phyloP scores from a whole-genome alignment of 495 filamentous ascomycete species.

The Pseudomonodictys pantanalensis region DNA sequence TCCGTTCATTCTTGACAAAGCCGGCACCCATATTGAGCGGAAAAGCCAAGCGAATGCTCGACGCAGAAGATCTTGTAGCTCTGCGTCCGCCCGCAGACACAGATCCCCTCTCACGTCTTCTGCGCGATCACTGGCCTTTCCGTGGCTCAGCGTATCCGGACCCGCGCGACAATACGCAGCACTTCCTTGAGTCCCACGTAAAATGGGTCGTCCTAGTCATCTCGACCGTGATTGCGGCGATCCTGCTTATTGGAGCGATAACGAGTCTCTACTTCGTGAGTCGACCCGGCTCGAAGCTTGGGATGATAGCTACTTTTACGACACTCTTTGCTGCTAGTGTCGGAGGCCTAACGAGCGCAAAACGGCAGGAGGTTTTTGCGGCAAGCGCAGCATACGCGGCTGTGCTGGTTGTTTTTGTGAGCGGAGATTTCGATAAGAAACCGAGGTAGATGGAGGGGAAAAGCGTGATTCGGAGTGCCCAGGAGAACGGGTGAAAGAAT shows the following conservation, averaged over 20 bases:
- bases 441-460: no score
- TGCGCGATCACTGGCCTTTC: slow-evolving; percentile 8
- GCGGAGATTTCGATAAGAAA: no score
- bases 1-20: slow-evolving; percentile 1
- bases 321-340: no score
- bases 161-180: background rate
- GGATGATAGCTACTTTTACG: slow-evolving; percentile 8
- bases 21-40: background rate
- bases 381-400: no score
- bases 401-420: no score
- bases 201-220: background rate
- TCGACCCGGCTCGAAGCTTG: background rate
- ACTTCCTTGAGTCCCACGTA: slow-evolving; percentile 1
- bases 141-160: background rate
- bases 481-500: no score
- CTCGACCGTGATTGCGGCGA: slow-evolving; percentile 4
- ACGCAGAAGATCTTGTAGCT: slow-evolving; percentile 8
- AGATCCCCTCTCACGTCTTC: slow-evolving; percentile 3
- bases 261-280: slow-evolving; percentile 10
- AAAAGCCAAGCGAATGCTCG: background rate
- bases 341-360: no score
- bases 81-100: slow-evolving; percentile 2
- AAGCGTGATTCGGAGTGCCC: no score
- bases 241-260: slow-evolving; percentile 15
- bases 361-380: no score